A percentile compares a stretch with the other conserved stretches of the same genome.
Conservation (phyloP, 345 rosid species). For the Camelina laxa region DNA sequence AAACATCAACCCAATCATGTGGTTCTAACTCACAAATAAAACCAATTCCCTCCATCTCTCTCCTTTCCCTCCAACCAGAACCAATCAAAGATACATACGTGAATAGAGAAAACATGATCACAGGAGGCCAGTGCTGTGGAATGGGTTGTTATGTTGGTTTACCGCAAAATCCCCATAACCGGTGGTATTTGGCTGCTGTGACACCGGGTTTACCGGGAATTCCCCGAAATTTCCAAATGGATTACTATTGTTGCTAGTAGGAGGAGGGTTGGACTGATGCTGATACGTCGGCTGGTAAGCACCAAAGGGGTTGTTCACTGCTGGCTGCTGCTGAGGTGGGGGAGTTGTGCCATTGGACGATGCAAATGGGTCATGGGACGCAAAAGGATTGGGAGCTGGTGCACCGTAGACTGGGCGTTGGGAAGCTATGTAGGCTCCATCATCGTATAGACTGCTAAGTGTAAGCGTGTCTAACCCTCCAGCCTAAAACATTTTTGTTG, state of each 20-base stretch:
- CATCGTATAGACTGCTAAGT: conserved; percentile 82
- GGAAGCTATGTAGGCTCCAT: conserved; percentile 80
- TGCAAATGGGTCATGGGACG: conserved; percentile 74
- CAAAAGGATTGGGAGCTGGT: conserved; percentile 93
- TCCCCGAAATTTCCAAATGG: conserved; percentile 70
- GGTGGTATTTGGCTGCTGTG: conserved; percentile 41
- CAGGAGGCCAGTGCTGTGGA: conserved; percentile 65
- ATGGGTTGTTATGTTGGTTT: conserved; percentile 44
- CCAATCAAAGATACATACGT: conserved; percentile 28
- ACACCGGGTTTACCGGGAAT: conserved; percentile 38
- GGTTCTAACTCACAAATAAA: conserved; percentile 41
- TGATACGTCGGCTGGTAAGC: conserved; percentile 65
- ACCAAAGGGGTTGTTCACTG: conserved; percentile 65
- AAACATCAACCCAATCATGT: conserved; percentile 39
- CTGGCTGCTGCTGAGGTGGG: conserved; percentile 57
- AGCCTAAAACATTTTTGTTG: conserved; percentile 54
- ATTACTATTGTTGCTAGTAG: conserved; percentile 51
- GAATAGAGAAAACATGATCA: conserved; percentile 38
- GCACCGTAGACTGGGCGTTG: conserved; percentile 82
- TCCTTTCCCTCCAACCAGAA: conserved; percentile 1
- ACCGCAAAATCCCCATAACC: conserved; percentile 46
- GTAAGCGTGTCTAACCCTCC: conserved; percentile 96
- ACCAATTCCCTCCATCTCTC: neutral
- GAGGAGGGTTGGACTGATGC: conserved; percentile 37
- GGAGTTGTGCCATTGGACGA: conserved; percentile 53